Evolutionary conservation across 345 rosid genomes (phyloP).

Genomic region (Aethionema arabicum): DNA sequence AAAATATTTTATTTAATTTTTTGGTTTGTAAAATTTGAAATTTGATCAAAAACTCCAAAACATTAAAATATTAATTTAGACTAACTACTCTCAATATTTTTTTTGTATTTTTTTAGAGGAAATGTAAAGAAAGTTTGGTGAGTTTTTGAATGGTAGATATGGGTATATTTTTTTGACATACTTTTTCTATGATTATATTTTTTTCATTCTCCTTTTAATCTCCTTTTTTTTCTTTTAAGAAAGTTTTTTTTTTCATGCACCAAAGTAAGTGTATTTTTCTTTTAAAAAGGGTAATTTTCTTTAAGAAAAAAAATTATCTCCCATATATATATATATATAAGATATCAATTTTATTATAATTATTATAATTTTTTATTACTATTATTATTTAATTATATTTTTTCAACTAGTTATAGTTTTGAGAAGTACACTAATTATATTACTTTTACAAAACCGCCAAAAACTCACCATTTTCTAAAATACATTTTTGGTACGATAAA

Average conservation of each 20-base stretch:
- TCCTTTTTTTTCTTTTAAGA: conserved; percentile 30
- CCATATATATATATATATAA: no score
- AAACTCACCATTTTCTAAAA: no score
- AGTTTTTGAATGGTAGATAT: conserved; percentile 49
- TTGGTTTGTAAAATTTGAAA: background rate
- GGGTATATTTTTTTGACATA: conserved; percentile 25
- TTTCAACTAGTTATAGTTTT: no score
- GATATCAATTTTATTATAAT: no score
- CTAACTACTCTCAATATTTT: background rate
- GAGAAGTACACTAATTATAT: no score
- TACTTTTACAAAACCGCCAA: no score
- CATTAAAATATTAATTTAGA: background rate
- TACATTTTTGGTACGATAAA: no score
- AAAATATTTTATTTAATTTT: background rate
- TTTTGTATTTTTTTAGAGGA: background rate
- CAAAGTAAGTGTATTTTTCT: conserved; percentile 30
- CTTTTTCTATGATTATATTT: conserved; percentile 4
- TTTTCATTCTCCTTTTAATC: conserved; percentile 17
- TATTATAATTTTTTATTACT: no score
- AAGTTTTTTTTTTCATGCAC: conserved; percentile 24
- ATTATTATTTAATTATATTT: no score
- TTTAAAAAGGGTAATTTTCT: conserved; percentile 3
- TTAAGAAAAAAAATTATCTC: no score
- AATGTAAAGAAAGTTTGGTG: conserved; percentile 28
- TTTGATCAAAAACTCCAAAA: background rate